Evolutionary conservation across 306 rosid genomes (phyloP).

Genomic region (Adenanthera pavonina): DNA sequence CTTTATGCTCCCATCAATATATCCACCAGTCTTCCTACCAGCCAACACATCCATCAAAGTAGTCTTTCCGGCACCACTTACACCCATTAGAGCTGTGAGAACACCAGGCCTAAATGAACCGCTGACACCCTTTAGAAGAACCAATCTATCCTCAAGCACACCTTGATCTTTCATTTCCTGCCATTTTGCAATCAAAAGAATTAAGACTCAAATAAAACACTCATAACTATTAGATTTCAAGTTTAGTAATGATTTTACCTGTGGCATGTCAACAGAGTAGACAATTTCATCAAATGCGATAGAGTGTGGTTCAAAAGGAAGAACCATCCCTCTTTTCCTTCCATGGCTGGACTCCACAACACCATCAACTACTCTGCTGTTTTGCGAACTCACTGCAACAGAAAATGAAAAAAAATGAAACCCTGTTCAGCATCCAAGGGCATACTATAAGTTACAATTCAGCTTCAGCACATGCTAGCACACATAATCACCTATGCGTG

Average conservation of each 20-base stretch:
- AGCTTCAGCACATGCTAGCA: background rate
- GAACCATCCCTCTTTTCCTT: constrained; percentile 63
- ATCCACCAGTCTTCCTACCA: constrained; percentile 77
- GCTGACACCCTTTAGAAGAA: constrained; percentile 62
- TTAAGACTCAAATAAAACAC: background rate
- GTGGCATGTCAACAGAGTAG: constrained; percentile 74
- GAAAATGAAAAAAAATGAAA: background rate
- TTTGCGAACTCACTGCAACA: constrained; percentile 45
- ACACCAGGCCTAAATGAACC: constrained; percentile 79
- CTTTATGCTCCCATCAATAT: constrained; percentile 62
- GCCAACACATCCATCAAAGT: constrained; percentile 78
- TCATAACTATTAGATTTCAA: background rate
- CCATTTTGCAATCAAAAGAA: constrained; percentile 19
- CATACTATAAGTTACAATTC: background rate
- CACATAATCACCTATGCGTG: constrained; percentile 43
- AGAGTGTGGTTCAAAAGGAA: constrained; percentile 62
- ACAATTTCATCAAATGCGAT: constrained; percentile 59
- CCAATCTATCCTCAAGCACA: constrained; percentile 53
- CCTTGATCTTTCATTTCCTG: constrained; percentile 75
- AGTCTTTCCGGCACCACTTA: constrained; percentile 81
- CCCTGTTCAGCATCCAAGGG: constrained; percentile 17
- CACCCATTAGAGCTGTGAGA: constrained; percentile 76
- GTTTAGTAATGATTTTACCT: constrained; percentile 34
- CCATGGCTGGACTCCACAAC: constrained; percentile 40
- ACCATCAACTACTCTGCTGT: constrained; percentile 18